Base-by-base conservation (phyloP, 2,329 filamentous ascomycete species). In the Coniochaeta ligniaria region DNA sequence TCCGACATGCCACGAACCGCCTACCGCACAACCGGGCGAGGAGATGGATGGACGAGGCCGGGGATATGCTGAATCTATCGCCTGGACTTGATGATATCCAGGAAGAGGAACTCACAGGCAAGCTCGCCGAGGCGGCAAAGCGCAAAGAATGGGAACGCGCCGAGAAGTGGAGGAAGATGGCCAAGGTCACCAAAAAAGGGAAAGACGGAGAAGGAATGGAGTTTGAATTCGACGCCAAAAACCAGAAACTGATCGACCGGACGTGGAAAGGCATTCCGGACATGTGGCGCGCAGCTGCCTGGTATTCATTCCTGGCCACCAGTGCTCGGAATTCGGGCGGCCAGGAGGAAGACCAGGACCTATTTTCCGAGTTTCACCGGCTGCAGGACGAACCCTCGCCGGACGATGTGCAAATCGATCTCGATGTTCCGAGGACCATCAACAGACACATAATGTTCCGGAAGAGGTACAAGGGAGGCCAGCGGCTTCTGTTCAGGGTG, bases 191-290 rank as follows among this genome's bases (percentile, higher is more conserved):
- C 62, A 82, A 77, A 57, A 75, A 73, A n/a, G 80, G 78, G 43
- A 75, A 71, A 26, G 76, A 81, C 61, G 80, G 80, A 38, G 78
- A 83, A 70, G 85, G 84, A 57, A 86, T 85, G 75, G 76, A 85
- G 63, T 87, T 85, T 68, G 89, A 92, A 60, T 98, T 98, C 71
- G 92, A 97, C 73, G 83, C 84, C 41, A 86, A 83, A 64, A 90
- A 89, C 71, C 82, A 90, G n/a, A 93, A 97, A 73, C 79, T 99
- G 50, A 87, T 96, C 61, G 89, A 93, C 66, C 85, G 95, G 60
- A 96, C 92, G 1, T 99, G 95, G 95, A 99, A 99, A 72, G 95
- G 95, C 33, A 96, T 99, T 64, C 95, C 95, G 0, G 95, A 99
- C 74, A 87, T 92, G 64, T 99, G 95, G 95, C 89, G 95, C 58